Conservation (phyloP, 2,329 filamentous ascomycete genomes). For the Dactylellina sp. region DNA sequence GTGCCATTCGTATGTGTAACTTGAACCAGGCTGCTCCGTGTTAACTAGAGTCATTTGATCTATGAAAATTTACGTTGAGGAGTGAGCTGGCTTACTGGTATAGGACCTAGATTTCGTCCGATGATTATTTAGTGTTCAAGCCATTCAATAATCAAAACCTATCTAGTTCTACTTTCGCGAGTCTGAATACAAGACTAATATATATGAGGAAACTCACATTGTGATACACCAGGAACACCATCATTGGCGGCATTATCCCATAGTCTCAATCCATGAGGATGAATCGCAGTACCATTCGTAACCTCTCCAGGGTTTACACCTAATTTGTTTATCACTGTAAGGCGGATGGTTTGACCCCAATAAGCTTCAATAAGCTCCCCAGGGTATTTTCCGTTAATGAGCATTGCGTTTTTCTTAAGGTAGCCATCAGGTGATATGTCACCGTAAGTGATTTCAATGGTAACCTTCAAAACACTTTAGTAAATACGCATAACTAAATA, state of each 20-base stretch:
- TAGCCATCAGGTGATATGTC: conserved; percentile 69
- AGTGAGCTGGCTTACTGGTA: conserved; percentile 62
- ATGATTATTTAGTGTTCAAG: too few relatives aligned
- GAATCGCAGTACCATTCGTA: conserved; percentile 25
- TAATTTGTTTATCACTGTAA: conserved; percentile 25
- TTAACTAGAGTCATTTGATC: neutral
- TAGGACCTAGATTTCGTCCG: conserved; percentile 62
- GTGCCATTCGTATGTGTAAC: conserved; percentile 14
- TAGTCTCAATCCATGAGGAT: conserved; percentile 24
- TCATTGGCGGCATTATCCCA: conserved; percentile 66
- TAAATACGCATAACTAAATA: neutral
- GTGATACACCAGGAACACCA: conserved; percentile 68
- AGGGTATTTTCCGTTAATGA: conserved; percentile 75
- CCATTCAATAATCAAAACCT: too few relatives aligned
- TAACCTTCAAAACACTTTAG: conserved; percentile 3
- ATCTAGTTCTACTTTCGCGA: too few relatives aligned
- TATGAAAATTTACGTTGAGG: too few relatives aligned
- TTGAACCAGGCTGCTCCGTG: conserved; percentile 8
- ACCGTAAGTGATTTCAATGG: conserved; percentile 19
- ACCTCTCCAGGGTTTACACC: conserved; percentile 8
- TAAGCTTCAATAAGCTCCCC: conserved; percentile 74
- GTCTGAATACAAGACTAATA: too few relatives aligned
- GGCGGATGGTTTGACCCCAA: conserved; percentile 67
- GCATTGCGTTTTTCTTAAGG: conserved; percentile 63
- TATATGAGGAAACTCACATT: conserved; percentile 64